Evolutionary conservation across 495 filamentous ascomycete genomes (phyloP).

Genomic region (Aspergillus baeticus): DNA sequence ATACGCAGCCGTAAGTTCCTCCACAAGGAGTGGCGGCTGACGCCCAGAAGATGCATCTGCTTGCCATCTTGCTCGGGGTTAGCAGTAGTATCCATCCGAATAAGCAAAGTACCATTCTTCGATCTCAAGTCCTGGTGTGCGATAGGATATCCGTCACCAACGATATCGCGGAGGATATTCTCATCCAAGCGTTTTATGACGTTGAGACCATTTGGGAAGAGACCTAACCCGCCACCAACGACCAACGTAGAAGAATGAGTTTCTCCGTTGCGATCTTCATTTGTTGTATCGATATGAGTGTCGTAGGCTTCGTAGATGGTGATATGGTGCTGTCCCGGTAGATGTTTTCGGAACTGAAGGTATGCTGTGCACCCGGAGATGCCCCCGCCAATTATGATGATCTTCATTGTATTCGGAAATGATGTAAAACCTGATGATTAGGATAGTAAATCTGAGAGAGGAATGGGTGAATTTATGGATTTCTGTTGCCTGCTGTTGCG

Average conservation of each 20-base stretch:
- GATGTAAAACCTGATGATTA: not conserved
- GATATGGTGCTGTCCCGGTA: conserved; percentile 33
- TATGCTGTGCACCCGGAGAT: conserved; percentile 49
- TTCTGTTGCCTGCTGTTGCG: too few relatives aligned
- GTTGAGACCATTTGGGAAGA: conserved; percentile 51
- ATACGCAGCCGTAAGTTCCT: conserved; percentile 26
- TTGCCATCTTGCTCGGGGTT: not conserved
- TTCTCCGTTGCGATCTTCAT: conserved; percentile 15
- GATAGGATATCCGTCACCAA: conserved; percentile 34
- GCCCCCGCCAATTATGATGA: conserved; percentile 54
- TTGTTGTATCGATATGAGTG: conserved; percentile 23
- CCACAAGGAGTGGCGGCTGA: conserved; percentile 39
- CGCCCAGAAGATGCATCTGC: conserved; percentile 31
- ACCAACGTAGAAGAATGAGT: conserved; percentile 33
- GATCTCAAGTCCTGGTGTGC: conserved; percentile 35
- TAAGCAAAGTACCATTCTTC: conserved; percentile 35
- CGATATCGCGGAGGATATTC: conserved; percentile 33
- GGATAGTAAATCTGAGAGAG: not conserved
- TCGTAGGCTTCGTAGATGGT: conserved; percentile 39
- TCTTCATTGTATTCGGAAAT: conserved; percentile 39
- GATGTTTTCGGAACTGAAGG: conserved; percentile 48
- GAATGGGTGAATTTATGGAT: not conserved
- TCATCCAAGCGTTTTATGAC: conserved; percentile 42
- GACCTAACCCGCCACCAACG: conserved; percentile 50
- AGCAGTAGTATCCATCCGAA: conserved; percentile 19